phyloP scores from a whole-genome alignment of 2,329 filamentous ascomycete species.

The Colletotrichum tamarilloi region DNA sequence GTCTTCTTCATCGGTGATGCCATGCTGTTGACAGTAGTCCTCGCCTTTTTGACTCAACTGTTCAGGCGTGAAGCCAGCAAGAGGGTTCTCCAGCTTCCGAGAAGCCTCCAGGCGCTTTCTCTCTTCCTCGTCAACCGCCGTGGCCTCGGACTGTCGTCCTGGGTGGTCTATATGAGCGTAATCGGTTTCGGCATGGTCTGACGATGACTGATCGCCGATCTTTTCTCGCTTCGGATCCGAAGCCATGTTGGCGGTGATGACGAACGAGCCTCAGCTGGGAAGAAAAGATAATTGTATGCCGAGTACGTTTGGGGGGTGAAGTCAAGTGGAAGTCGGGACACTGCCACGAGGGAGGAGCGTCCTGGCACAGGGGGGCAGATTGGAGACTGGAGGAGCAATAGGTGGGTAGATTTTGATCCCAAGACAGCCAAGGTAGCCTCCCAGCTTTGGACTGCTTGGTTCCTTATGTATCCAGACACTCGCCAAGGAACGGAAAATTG shows the following conservation, averaged over 20 bases:
- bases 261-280: not conserved
- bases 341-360: not conserved
- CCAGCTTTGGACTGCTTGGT: conserved; percentile 11
- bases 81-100: conserved; percentile 52
- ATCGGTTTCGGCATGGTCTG: conserved; percentile 6
- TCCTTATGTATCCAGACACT: not conserved
- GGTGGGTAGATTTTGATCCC: not conserved
- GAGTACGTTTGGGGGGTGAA: not conserved
- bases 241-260: not conserved
- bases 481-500: not conserved
- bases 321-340: not conserved
- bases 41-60: conserved; percentile 67
- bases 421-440: conserved; percentile 18
- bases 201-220: not conserved
- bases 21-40: conserved; percentile 66
- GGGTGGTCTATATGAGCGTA: conserved; percentile 17
- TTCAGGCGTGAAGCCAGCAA: conserved; percentile 51
- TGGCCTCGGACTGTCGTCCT: conserved; percentile 5
- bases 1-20: conserved; percentile 65
- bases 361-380: not conserved
- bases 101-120: conserved; percentile 48
- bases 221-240: conserved; percentile 16
- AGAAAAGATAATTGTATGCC: not conserved
- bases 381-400: not conserved
- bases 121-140: conserved; percentile 40